phyloP scores from a whole-genome alignment of 768 basidiomycete genomes.

The Vararia minispora region DNA sequence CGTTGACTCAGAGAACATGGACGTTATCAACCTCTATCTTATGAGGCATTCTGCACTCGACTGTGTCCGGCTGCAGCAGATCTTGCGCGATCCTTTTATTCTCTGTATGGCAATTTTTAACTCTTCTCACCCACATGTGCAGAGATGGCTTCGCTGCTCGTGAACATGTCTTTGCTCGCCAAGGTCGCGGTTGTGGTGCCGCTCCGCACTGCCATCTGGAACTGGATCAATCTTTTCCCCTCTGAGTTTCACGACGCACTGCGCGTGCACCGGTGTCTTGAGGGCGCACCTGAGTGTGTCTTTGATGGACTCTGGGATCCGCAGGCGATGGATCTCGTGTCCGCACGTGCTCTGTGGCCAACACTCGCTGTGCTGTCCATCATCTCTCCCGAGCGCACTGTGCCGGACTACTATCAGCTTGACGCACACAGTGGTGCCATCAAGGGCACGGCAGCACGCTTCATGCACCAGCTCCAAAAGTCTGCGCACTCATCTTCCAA shows the following conservation, averaged over 20 bases:
- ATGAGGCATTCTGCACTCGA: constrained; percentile 73
- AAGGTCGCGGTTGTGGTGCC: constrained; percentile 63
- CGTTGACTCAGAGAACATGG: constrained; percentile 43
- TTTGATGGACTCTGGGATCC: constrained; percentile 64
- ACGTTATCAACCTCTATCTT: constrained; percentile 65
- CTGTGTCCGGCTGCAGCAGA: constrained; percentile 49
- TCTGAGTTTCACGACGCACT: constrained; percentile 69
- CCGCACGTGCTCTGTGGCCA: constrained; percentile 61
- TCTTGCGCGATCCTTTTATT: constrained; percentile 48
- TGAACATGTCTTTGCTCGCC: constrained; percentile 69
- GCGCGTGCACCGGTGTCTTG: constrained; percentile 47
- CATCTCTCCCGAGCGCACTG: constrained; percentile 57
- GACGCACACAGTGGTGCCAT: constrained; percentile 1
- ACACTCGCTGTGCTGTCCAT: constrained; percentile 65
- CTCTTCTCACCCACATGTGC: constrained; percentile 1
- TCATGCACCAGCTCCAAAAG: constrained; percentile 51
- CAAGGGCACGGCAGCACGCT: constrained; percentile 31
- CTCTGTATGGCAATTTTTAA: constrained; percentile 1
- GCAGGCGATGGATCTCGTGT: constrained; percentile 24
- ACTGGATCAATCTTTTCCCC: constrained; percentile 76
- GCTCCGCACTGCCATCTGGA: constrained; percentile 76
- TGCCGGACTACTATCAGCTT: constrained; percentile 42
- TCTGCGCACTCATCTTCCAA: constrained; percentile 32
- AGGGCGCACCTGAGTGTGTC: constrained; percentile 77
- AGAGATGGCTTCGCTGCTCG: constrained; percentile 75